Base-by-base conservation (phyloP, 2,329 filamentous ascomycete genomes). In the Phialophora expanda region DNA sequence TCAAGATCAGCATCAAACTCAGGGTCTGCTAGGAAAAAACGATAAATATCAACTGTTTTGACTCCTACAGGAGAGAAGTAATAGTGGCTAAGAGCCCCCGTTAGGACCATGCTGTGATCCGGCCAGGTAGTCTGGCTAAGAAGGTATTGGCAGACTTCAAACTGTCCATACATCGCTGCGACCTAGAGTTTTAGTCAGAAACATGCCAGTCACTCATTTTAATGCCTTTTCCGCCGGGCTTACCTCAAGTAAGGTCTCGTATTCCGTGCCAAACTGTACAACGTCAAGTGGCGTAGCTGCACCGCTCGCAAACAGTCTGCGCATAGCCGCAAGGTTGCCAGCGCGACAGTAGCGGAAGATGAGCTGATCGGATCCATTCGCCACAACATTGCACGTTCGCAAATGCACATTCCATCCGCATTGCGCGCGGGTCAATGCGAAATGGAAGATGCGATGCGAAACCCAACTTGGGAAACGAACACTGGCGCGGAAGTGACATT, bases 261-360 rank as follows among this genome's bases (percentile, higher is more conserved):
- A 22, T n/a, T 62, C 14, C 20, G 55, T 30, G 17, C 63, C 63
- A 56, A 24, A 32, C 14, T 53, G 4, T 26, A 34, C 12, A 22
- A 53, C 44, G 17, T 65, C 63, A 22, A 65, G 50, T 20, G 51
- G 50, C 14, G 63, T 56, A 12, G 57, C 63, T 51, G 34, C 26
- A 28, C 51, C 58, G 51, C 51, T 55, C 8, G 7, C 41, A 48
- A 62, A 61, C 17, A 65, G 57, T 30, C 57, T 53, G 32, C 22
- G 56, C 8, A 65, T 14, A 9, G 26, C 57, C n/a, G 22, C 48
- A 28, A 65, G 50, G 44, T 65, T 41, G 22, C 63, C 63, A 5
- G 2, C 11, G 20, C 26, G 6, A 38, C 57, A 61, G 20, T 48
- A 54, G 6, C 20, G 28, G 26, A 65, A 61, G 11, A 65, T 60